These are phyloP conservation scores for Xenosphaeropsis pyriputrescens DNA, from an alignment of 2,329 filamentous ascomycete species.

Conservation along the genomic window DNA sequence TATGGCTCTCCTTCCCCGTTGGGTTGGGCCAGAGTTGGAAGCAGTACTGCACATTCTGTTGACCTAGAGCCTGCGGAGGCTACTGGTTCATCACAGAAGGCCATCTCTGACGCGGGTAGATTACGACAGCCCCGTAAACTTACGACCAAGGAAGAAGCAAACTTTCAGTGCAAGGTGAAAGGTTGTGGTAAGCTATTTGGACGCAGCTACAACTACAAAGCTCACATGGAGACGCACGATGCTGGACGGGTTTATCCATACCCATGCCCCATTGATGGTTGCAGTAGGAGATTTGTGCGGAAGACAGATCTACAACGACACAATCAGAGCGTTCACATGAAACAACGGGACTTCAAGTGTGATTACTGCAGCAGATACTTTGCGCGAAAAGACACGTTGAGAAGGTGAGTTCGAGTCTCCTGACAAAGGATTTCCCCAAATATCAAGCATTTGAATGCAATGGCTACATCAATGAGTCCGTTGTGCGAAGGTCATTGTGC, in stretches of 20 bases:
- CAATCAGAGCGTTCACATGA: constrained; percentile 56
- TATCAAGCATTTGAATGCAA: constrained; percentile 1
- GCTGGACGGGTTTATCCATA: constrained; percentile 58
- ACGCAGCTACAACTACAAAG: constrained; percentile 73
- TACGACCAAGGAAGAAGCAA: constrained; percentile 55
- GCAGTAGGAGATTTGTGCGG: constrained; percentile 64
- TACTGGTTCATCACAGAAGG: too few relatives aligned
- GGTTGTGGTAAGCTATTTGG: constrained; percentile 70
- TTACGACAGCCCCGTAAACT: constrained; percentile 28
- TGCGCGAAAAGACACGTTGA: constrained; percentile 69
- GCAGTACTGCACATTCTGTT: too few relatives aligned
- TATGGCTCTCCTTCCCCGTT: too few relatives aligned
- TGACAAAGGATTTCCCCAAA: background rate
- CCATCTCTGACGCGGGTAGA: constrained; percentile 3
- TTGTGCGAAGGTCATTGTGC: background rate
- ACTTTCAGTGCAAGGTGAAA: constrained; percentile 51
- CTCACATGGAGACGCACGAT: constrained; percentile 75
- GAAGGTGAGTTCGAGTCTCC: constrained; percentile 37
- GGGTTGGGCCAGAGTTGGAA: too few relatives aligned
- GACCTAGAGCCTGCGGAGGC: too few relatives aligned
- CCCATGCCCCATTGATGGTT: constrained; percentile 47
- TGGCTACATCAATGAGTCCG: constrained; percentile 1
- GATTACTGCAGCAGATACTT: constrained; percentile 58
- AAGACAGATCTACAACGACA: constrained; percentile 62
- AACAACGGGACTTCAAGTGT: constrained; percentile 55